Evolutionary conservation across 2,329 filamentous ascomycete species (phyloP).

Genomic region (Aspergillus hiratsukae): DNA sequence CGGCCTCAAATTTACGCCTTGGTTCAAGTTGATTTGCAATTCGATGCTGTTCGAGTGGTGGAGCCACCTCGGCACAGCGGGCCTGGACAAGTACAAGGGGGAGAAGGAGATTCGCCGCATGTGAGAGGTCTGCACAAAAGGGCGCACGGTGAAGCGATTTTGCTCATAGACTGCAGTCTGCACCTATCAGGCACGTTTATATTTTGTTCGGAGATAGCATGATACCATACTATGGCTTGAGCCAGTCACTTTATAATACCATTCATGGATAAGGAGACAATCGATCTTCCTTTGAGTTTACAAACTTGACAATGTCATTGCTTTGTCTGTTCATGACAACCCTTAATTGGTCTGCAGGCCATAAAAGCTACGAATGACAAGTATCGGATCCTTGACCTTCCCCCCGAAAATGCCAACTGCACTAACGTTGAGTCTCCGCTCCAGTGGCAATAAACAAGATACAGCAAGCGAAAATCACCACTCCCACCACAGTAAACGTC

Average conservation of each 20-base stretch:
- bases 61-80: slow-evolving; percentile 69
- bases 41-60: slow-evolving; percentile 99
- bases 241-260: slow-evolving; percentile 2
- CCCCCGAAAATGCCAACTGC: not conserved
- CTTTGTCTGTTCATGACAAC: not conserved
- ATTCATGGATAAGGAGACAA: not conserved
- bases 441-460: slow-evolving; percentile 42
- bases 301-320: not conserved
- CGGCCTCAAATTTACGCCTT: slow-evolving; percentile 82
- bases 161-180: not conserved
- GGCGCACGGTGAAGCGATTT: not conserved
- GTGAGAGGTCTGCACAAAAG: slow-evolving; percentile 35
- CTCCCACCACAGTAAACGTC: slow-evolving; percentile 51
- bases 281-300: not conserved
- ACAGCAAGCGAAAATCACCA: slow-evolving; percentile 42
- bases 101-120: slow-evolving; percentile 87
- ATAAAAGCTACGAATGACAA: not conserved
- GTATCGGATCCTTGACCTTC: not conserved
- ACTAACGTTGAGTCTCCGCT: slow-evolving; percentile 9
- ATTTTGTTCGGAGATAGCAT: not conserved
- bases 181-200: not conserved
- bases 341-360: not conserved
- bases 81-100: slow-evolving; percentile 78
- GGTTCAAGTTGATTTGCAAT: slow-evolving; percentile 99
- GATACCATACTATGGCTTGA: slow-evolving; percentile 12